These are phyloP conservation scores for Globisporangium abappressorium DNA, from an alignment of 352 stramenopile genomes.

Conservation along the genomic window DNA sequence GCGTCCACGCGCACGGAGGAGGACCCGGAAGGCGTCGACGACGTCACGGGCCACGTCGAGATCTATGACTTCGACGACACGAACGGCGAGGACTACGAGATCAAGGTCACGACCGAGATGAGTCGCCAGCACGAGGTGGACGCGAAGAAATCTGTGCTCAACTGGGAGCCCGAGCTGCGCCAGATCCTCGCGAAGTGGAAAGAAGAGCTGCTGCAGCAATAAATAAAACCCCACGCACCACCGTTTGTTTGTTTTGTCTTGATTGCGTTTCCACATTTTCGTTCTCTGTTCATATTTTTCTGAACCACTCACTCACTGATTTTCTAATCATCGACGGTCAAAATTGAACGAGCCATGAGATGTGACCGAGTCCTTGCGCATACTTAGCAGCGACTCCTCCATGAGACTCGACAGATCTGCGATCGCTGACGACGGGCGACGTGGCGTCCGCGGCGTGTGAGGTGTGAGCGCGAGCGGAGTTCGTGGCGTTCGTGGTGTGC, in stretches of 20 bases:
- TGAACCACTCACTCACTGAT: neutral
- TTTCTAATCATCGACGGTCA: neutral
- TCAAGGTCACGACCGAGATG: slow-evolving; percentile 50
- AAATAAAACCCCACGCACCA: slow-evolving; percentile 14
- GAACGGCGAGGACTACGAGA: slow-evolving; percentile 76
- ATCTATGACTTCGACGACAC: slow-evolving; percentile 86
- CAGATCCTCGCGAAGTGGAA: slow-evolving; percentile 73
- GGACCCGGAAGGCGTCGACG: slow-evolving; percentile 38
- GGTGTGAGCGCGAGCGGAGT: slow-evolving; percentile 1
- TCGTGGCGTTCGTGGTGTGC: slow-evolving; percentile 8
- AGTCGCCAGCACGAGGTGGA: slow-evolving; percentile 44
- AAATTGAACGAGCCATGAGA: slow-evolving; percentile 4
- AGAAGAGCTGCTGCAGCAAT: slow-evolving; percentile 76
- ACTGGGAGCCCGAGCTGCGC: slow-evolving; percentile 60
- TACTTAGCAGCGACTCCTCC: slow-evolving; percentile 67
- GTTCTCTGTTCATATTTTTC: neutral
- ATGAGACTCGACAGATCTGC: slow-evolving; percentile 74
- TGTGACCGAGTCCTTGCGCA: slow-evolving; percentile 44
- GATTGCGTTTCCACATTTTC: neutral
- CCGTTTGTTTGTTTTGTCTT: no score
- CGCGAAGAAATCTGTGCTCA: slow-evolving; percentile 56
- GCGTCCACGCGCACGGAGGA: slow-evolving; percentile 32
- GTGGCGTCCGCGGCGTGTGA: slow-evolving; percentile 12
- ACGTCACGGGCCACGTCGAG: slow-evolving; percentile 66
- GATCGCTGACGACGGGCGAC: slow-evolving; percentile 64